Conservation (phyloP, 108 stramenopile genomes). For the Skeletonema grethae region DNA sequence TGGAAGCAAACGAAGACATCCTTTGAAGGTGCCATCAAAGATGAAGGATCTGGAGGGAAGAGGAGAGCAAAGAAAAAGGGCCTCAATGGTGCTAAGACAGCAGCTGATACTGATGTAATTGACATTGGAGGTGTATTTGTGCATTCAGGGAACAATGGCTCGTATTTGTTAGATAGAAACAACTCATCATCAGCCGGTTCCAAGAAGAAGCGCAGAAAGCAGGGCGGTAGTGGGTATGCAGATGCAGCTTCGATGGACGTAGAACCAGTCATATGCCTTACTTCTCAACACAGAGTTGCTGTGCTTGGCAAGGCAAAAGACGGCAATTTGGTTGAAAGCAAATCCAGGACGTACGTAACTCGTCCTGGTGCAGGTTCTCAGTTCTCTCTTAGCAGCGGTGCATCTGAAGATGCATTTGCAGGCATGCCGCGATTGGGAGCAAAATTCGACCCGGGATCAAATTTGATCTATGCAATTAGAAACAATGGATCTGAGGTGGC, state of each 20-base stretch:
- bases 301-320: slow-evolving; percentile 21
- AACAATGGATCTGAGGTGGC: slow-evolving; percentile 44
- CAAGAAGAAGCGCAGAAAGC: slow-evolving; percentile 38
- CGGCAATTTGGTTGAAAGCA: slow-evolving; percentile 29
- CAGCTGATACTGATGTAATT: background rate
- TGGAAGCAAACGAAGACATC: slow-evolving; percentile 41
- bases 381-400: slow-evolving; percentile 21
- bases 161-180: slow-evolving; percentile 23
- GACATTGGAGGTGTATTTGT: slow-evolving; percentile 40
- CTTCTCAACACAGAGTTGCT: slow-evolving; percentile 42
- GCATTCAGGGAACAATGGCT: slow-evolving; percentile 6
- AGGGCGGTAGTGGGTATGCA: slow-evolving; percentile 7
- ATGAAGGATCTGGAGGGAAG: slow-evolving; percentile 16
- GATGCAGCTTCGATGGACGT: slow-evolving; percentile 11
- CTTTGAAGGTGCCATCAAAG: slow-evolving; percentile 24
- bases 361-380: slow-evolving; percentile 36
- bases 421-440: slow-evolving; percentile 35
- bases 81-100: background rate
- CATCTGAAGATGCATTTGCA: slow-evolving; percentile 9
- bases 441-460: slow-evolving; percentile 35
- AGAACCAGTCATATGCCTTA: slow-evolving; percentile 40
- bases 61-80: slow-evolving; percentile 8
- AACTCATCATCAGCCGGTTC: slow-evolving; percentile 17
- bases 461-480: slow-evolving; percentile 44
- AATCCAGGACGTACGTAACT: slow-evolving; percentile 42